Base-by-base conservation (phyloP, 2,329 filamentous ascomycete genomes). In the Trichothecium roseum region DNA sequence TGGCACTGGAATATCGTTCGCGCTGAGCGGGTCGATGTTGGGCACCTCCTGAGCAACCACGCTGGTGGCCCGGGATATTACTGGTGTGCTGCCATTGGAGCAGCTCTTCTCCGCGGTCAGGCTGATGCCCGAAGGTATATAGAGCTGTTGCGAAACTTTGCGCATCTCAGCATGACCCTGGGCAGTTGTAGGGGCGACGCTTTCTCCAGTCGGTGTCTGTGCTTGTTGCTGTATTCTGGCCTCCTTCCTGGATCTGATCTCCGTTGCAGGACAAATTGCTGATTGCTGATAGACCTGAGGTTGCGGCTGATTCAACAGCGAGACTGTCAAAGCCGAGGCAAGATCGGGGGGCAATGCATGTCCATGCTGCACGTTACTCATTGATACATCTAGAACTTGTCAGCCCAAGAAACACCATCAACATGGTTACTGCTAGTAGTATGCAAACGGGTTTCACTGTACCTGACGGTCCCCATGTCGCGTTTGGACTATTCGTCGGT, bases 261-360 rank as follows among this genome's bases (percentile, higher is more conserved):
- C 60, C 8, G 49, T 42, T 5, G 57, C 50, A 2, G 60, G 56
- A 1, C 51, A 40, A 3, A 45, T 39, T 30, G 52, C 48, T n/a
- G 43, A 46, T 13, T 54, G 42, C 8, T 52, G 45, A 12, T 55
- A 55, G 4, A 53, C 39, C 4, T 59, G 53, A 3, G 62, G 56
- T 20, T 58, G 49, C 9, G 66, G 61, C 35, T 71, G 67, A 33
- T 66, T 68, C 18, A 72, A 52, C 28, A 72, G 48, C 1, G 67
- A 69, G 37, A 63, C 57, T 0, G 64, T 64, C 35, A 71, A 50
- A n/a, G 62, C 57, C 5, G 55, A 54, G 5, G 62, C 57, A 4
- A 68, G 47, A 24, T 63, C 60, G 3, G 54, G 37, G 3, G 52
- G 43, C 4, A 55, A 24, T 24, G 20, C 10, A 24, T 24, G 20